Conservation (phyloP, 352 stramenopile genomes). For the Peronospora farinosa region DNA sequence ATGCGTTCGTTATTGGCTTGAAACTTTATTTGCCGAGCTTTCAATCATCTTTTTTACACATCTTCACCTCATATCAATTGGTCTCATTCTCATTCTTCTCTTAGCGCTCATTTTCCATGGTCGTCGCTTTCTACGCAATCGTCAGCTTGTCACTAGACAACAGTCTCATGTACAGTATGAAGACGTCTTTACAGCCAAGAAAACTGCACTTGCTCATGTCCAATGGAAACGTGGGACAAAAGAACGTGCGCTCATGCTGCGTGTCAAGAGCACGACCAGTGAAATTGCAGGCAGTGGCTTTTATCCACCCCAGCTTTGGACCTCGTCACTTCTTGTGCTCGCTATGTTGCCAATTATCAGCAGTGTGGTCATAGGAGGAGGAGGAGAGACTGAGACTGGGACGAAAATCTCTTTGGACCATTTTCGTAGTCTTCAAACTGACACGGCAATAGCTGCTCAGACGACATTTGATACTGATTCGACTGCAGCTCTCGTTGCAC, state of each 20-base stretch:
- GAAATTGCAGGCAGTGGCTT: slow-evolving; percentile 38
- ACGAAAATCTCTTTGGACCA: not conserved
- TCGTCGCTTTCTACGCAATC: slow-evolving; percentile 21
- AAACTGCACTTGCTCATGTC: slow-evolving; percentile 18
- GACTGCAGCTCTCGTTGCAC: slow-evolving; percentile 27
- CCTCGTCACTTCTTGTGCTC: slow-evolving; percentile 34
- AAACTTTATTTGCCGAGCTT: slow-evolving; percentile 57
- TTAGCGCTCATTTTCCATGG: slow-evolving; percentile 29
- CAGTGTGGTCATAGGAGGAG: slow-evolving; percentile 31
- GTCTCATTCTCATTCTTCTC: slow-evolving; percentile 25
- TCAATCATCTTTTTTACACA: slow-evolving; percentile 60
- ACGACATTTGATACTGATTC: slow-evolving; percentile 32
- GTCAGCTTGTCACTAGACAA: slow-evolving; percentile 5
- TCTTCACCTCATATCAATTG: slow-evolving; percentile 27
- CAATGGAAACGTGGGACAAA: slow-evolving; percentile 21
- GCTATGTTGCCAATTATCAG: slow-evolving; percentile 43
- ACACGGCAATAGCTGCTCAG: slow-evolving; percentile 17
- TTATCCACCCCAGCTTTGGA: slow-evolving; percentile 36
- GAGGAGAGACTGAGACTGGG: not conserved
- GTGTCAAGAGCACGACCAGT: slow-evolving; percentile 35
- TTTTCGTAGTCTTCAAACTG: slow-evolving; percentile 19
- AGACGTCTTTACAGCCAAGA: not conserved
- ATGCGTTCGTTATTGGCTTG: slow-evolving; percentile 45
- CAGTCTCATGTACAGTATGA: not conserved
- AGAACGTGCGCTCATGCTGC: slow-evolving; percentile 24